Evolutionary conservation across 2,329 filamentous ascomycete species (phyloP).

Genomic region (Monosporascus sp.): DNA sequence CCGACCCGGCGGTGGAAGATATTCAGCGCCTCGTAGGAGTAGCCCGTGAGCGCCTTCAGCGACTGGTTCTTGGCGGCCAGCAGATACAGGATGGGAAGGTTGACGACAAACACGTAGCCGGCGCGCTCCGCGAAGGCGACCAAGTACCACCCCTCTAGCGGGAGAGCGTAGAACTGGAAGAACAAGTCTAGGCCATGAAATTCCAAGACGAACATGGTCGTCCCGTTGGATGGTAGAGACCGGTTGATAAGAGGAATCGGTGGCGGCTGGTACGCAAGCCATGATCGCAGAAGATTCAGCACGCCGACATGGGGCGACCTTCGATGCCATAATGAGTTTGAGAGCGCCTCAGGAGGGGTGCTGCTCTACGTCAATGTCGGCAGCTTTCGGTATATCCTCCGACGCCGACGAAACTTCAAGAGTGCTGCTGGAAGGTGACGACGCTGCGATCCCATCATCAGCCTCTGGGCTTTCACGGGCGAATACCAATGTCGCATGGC

Average conservation of each 20-base stretch:
- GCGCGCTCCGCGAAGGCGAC: conserved; percentile 55
- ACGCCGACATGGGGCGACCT: background rate
- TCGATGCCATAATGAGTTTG: background rate
- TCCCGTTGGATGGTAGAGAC: conserved; percentile 50
- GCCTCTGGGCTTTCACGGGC: conserved; percentile 4
- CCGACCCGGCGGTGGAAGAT: conserved; percentile 60
- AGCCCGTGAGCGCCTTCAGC: conserved; percentile 52
- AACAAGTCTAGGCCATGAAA: conserved; percentile 53
- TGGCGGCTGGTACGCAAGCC: conserved; percentile 51
- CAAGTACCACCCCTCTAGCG: conserved; percentile 40
- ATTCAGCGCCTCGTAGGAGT: conserved; percentile 61
- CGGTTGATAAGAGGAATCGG: conserved; percentile 53
- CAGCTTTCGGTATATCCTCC: conserved; percentile 14
- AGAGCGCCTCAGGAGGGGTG: conserved; percentile 25
- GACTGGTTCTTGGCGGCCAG: conserved; percentile 64
- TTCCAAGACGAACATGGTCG: conserved; percentile 43
- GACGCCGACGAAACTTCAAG: conserved; percentile 21
- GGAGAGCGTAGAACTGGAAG: conserved; percentile 49
- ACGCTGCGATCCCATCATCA: conserved; percentile 10
- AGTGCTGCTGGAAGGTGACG: conserved; percentile 30
- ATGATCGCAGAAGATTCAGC: conserved; percentile 8
- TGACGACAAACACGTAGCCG: conserved; percentile 45
- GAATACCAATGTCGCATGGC: background rate
- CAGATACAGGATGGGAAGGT: conserved; percentile 51
- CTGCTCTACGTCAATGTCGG: conserved; percentile 27